Evolutionary conservation across 2,329 filamentous ascomycete genomes (phyloP), one percentile per base, ranked within the genome.

Genomic region (Pseudomassariella vexata): DNA sequence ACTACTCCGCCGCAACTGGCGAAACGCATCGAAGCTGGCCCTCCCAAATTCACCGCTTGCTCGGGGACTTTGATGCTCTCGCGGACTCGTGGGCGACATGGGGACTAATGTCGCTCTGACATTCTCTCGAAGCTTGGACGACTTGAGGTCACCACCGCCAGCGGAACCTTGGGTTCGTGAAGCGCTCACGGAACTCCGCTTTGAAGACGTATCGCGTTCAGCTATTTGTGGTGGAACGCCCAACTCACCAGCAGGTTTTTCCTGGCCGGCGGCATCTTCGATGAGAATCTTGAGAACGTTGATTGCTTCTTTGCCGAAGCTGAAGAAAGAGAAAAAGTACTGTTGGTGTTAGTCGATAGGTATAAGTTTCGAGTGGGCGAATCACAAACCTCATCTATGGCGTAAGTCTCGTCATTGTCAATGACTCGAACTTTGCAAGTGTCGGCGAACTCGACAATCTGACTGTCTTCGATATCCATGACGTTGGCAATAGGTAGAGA

Each of bases 301-400:
- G 41, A 94, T 76, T 10, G 87, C 90, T 47, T 95, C 85, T 48
- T 84, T 79, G 6, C 88, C 88, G 41, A 81, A 81, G 45, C 77
- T 83, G 55, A 95, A 95, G 60, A 96, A 96, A 0, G 89, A 92
- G 57, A 98, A 96, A 56, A 94, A 96, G 55, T 96, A 95, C 79
- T 89, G 26, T 7, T n/a, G 3, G 6, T n/a, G 34, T 60, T 32
- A 62, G 49, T 20, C 19, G 22, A n/a, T n/a, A n/a, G n/a, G n/a
- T n/a, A n/a, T 39, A 26, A 24, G 19, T 19, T 34, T 22, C 17
- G 11, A 18, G 37, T 26, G 15, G 16, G 16, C 19, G n/a, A 5
- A 3, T 4, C 37, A 52, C 63, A 42, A 63, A 86, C 85, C 70
- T 98, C 92, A 49, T 98, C 92, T 42, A 96, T 85, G 3, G 89